Conservation (phyloP, 345 rosid species). For the Eucalyptus viminalis region DNA sequence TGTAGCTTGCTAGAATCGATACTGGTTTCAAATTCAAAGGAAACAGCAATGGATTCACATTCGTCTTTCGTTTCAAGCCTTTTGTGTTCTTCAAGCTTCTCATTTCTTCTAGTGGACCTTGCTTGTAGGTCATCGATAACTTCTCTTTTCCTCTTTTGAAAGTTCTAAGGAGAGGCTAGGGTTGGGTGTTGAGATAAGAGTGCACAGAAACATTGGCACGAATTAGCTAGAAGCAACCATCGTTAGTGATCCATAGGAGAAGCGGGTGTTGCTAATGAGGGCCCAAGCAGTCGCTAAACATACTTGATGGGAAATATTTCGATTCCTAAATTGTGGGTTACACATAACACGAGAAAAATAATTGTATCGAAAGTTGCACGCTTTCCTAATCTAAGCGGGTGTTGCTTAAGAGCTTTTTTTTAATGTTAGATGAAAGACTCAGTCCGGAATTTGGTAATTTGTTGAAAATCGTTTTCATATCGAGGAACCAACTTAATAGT, state of each 20-base stretch:
- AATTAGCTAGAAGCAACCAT: neutral
- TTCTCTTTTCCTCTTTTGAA: neutral
- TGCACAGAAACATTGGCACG: neutral
- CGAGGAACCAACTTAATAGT: accelerated
- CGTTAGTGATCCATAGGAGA: neutral
- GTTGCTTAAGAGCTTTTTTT: neutral
- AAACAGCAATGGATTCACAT: neutral
- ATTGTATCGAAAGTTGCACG: accelerated
- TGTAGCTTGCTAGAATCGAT: neutral
- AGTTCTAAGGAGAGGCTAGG: neutral
- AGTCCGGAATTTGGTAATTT: accelerated
- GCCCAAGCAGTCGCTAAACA: accelerated
- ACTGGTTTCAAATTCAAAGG: neutral
- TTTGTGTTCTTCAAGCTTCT: neutral
- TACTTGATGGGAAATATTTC: neutral
- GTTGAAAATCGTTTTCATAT: neutral
- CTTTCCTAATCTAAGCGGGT: neutral
- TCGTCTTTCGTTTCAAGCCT: neutral
- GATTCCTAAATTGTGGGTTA: neutral
- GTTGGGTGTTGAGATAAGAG: neutral
- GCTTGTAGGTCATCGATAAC: neutral
- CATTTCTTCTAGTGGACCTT: neutral
- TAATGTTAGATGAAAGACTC: neutral
- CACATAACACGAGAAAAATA: neutral
- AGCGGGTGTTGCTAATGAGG: neutral